Base-by-base conservation (phyloP, 2,329 filamentous ascomycete species). In the Cercospora sp. region DNA sequence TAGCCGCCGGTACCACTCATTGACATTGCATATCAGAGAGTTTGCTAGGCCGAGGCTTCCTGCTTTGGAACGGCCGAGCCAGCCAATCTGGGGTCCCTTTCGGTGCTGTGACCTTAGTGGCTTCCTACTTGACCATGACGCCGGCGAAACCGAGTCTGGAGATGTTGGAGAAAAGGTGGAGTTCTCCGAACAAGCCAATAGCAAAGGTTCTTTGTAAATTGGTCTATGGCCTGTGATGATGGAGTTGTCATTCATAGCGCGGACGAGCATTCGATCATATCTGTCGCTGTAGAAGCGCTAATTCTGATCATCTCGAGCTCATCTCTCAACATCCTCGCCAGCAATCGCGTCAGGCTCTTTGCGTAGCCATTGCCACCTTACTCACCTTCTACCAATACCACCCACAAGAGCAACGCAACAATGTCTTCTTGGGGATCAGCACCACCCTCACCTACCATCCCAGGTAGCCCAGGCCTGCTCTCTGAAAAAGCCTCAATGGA, bases 111-210 rank as follows among this genome's bases (percentile, higher is more conserved):
- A 59, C 16, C 28, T 24, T 18, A 37, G 55, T 59, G 55, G 28
- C 32, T 59, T 21, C 18, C 55, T 21, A 24, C 55, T 4, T 37
- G 55, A 21, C 55, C 55, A 59, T 37, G 55, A 59, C 55, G 55
- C 12, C 49, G 49, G 28, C 24, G 28, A 12, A 24, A 34, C 28
- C 5, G 10, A 21, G 55, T 37, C 55, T 59, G 55, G 30, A 37
- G n/a, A 32, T 59, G 32, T 32, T 34, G 55, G 55, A 21, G 30
- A 37, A 28, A 59, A 34, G 55, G 30, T 59, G 55, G 55, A 59
- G 28, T 59, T 37, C 55, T 59, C 55, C 60, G 60, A 62, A 49
- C 60, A 51, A 62, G 60, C 60, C 60, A 62, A 62, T 62, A 8
- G 60, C 24, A 26, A 43, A 61, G 16, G 32, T 16, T 18, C n/a